A percentile compares a stretch with the other conserved stretches of the same genome.
These are phyloP conservation scores for Chrysoporthe austroafricana DNA, from an alignment of 2,329 filamentous ascomycete species.

Conservation along the genomic window DNA sequence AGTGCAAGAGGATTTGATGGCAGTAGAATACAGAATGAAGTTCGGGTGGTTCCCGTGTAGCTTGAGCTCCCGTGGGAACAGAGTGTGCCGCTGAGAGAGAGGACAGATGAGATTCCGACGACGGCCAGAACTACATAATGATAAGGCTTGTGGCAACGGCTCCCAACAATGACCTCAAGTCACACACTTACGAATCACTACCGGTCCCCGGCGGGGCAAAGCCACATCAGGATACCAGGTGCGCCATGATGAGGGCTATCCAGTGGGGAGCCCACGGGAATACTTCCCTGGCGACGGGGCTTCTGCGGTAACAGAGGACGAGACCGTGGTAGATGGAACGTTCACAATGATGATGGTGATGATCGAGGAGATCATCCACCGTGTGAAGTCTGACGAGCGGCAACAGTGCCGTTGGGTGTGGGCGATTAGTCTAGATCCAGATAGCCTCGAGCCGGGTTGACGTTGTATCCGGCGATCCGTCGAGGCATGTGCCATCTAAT, in stretches of 20 bases:
- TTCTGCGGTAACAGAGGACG: not conserved
- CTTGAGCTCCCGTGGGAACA: not conserved
- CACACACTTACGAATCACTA: constrained; percentile 7
- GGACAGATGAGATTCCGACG: not conserved
- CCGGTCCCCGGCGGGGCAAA: constrained; percentile 16
- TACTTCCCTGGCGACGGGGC: not conserved
- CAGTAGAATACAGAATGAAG: not conserved
- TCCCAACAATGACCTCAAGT: constrained; percentile 27
- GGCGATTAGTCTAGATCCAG: constrained; percentile 15
- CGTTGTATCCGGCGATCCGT: constrained; percentile 16
- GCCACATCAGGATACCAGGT: not conserved
- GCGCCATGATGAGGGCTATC: not conserved
- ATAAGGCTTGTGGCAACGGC: constrained; percentile 17
- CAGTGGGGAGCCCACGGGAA: constrained; percentile 2
- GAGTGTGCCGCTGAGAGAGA: not conserved
- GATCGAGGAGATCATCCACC: constrained; percentile 13
- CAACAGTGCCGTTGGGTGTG: constrained; percentile 20
- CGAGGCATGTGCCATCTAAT: constrained; percentile 8
- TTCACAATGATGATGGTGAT: constrained; percentile 18
- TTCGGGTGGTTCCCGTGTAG: not conserved
- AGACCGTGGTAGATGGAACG: constrained; percentile 25
- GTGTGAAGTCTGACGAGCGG: constrained; percentile 23
- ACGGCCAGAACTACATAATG: constrained; percentile 12
- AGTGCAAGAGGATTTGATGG: not conserved
- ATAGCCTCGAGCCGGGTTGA: constrained; percentile 1